Evolutionary conservation across 192 early-diverging fungal genomes (phyloP).

Genomic region (Backusella australiensis): DNA sequence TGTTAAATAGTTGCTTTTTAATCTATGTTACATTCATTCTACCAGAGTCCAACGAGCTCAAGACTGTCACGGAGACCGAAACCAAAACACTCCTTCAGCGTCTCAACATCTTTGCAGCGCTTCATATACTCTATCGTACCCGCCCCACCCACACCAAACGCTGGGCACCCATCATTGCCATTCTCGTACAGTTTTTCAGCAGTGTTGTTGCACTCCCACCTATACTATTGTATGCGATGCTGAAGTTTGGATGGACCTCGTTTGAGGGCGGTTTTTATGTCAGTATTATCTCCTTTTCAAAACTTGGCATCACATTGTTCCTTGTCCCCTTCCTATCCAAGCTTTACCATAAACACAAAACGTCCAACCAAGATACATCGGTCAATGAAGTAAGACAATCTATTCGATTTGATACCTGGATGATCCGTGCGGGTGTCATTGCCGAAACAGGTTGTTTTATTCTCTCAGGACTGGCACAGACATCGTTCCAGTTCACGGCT

Average conservation of each 20-base stretch:
- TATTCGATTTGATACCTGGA: slow-evolving; percentile 43
- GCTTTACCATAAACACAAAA: slow-evolving; percentile 25
- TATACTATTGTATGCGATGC: slow-evolving; percentile 40
- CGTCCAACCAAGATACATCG: not conserved
- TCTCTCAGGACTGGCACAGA: slow-evolving; percentile 31
- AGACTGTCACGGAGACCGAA: not conserved
- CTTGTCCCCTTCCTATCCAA: slow-evolving; percentile 34
- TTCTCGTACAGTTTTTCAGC: slow-evolving; percentile 17
- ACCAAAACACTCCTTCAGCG: slow-evolving; percentile 13
- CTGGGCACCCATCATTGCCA: slow-evolving; percentile 17
- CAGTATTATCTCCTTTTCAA: slow-evolving; percentile 17
- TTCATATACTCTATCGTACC: slow-evolving; percentile 23
- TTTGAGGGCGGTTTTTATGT: slow-evolving; percentile 41
- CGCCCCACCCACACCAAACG: not conserved
- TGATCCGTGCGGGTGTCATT: slow-evolving; percentile 39
- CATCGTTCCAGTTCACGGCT: slow-evolving; percentile 7
- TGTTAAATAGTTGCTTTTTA: slow-evolving; percentile 4
- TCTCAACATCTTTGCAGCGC: slow-evolving; percentile 34
- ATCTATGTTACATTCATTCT: not conserved
- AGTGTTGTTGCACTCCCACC: slow-evolving; percentile 21
- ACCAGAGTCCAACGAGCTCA: slow-evolving; percentile 33
- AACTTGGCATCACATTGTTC: slow-evolving; percentile 26
- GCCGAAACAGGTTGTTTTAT: slow-evolving; percentile 34
- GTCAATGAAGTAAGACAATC: not conserved
- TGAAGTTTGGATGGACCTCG: slow-evolving; percentile 41